Percentiles rank a stretch among this genome's conserved stretches.
phyloP scores from a whole-genome alignment of 2,329 filamentous ascomycete species.

The Trichophyton benhamiae region DNA sequence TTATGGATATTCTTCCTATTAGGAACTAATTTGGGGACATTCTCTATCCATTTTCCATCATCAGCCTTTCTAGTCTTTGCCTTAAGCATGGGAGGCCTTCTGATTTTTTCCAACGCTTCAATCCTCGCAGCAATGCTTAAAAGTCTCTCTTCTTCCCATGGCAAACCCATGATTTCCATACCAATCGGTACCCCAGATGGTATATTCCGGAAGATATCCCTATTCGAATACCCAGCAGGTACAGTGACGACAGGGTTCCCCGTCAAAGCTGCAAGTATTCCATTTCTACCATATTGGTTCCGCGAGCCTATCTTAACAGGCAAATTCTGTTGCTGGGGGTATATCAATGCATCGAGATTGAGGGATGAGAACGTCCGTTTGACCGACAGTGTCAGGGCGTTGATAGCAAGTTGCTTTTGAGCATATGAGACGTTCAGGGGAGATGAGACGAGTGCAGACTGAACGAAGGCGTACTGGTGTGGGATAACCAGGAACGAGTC shows the following conservation, averaged over 20 bases:
- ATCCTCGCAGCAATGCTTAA: slow-evolving; percentile 43
- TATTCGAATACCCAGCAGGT: slow-evolving; percentile 18
- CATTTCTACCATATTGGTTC: slow-evolving; percentile 49
- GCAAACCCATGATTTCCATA: slow-evolving; percentile 49
- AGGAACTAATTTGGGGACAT: slow-evolving; percentile 8
- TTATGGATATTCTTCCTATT: slow-evolving; percentile 9
- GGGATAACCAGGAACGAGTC: slow-evolving; percentile 50
- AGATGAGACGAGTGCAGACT: slow-evolving; percentile 40
- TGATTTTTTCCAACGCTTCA: slow-evolving; percentile 32
- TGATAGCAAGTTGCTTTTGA: slow-evolving; percentile 37
- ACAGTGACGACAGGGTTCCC: slow-evolving; percentile 40
- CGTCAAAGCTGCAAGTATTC: slow-evolving; percentile 43
- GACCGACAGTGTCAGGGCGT: slow-evolving; percentile 41
- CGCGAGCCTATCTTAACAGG: slow-evolving; percentile 47
- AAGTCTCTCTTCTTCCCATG: slow-evolving; percentile 44
- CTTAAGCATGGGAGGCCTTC: slow-evolving; percentile 25
- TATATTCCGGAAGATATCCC: slow-evolving; percentile 22
- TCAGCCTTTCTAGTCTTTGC: background rate
- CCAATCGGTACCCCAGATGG: slow-evolving; percentile 50
- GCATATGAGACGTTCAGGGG: slow-evolving; percentile 41
- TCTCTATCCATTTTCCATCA: background rate
- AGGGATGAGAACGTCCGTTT: slow-evolving; percentile 39
- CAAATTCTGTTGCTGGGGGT: slow-evolving; percentile 53
- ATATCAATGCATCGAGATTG: slow-evolving; percentile 46
- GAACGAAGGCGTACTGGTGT: slow-evolving; percentile 44